phyloP scores from a whole-genome alignment of 208 protist species.

The Leishmania guyanensis region DNA sequence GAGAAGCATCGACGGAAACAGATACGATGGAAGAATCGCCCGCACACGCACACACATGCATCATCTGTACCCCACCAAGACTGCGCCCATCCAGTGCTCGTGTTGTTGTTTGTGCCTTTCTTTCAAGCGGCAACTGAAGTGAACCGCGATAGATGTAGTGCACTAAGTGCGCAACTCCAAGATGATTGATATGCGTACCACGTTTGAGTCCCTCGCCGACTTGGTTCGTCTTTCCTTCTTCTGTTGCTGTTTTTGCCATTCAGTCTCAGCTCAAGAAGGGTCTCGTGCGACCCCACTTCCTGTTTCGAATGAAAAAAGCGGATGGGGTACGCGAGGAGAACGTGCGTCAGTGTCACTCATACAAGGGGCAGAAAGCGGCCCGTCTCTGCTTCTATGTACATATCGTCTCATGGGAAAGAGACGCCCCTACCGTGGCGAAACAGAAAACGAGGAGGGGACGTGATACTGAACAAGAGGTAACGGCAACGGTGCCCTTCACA shows the following conservation, averaged over 20 bases:
- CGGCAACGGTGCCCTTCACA: constrained; percentile 18
- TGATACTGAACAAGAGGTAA: background rate
- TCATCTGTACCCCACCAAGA: background rate
- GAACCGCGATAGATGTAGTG: background rate
- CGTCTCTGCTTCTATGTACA: background rate
- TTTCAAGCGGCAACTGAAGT: background rate
- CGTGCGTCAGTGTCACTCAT: background rate
- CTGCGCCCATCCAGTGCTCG: background rate
- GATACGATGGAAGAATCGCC: background rate
- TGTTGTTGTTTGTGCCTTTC: background rate
- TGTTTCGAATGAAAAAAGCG: background rate
- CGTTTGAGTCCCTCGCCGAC: background rate
- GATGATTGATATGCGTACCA: background rate
- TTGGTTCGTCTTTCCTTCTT: background rate
- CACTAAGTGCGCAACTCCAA: background rate
- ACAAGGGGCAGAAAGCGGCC: background rate
- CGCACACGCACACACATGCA: background rate
- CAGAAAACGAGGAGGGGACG: background rate
- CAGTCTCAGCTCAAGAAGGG: background rate
- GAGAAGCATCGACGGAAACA: background rate
- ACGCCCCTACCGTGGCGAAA: background rate
- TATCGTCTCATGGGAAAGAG: background rate
- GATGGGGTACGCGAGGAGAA: background rate
- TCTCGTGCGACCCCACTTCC: background rate
- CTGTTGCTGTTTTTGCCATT: background rate